A percentile compares a stretch with the other conserved stretches of the same genome.
These are phyloP conservation scores for Barnettozyma hawaiiensis DNA, from an alignment of 1,139 yeast species.

Conservation along the genomic window DNA sequence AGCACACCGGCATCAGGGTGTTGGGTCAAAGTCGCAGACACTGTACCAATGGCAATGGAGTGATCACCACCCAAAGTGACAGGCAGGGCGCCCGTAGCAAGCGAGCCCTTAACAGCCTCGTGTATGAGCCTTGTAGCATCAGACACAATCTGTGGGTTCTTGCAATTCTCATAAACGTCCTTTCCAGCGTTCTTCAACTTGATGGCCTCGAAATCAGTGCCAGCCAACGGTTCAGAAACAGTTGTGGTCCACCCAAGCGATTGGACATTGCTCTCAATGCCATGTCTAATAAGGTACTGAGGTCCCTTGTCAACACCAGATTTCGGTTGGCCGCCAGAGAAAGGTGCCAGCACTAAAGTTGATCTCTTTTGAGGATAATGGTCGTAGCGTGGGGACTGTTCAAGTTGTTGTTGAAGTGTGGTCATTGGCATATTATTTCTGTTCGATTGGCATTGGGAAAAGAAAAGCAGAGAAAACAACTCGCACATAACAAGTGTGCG, in stretches of 20 bases:
- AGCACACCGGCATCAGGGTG: constrained; percentile 85
- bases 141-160: constrained; percentile 74
- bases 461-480: too few species aligned
- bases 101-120: constrained; percentile 49
- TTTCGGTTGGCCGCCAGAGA: constrained; percentile 95
- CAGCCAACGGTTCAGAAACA: constrained; percentile 53
- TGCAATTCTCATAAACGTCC: constrained; percentile 47
- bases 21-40: constrained; percentile 71
- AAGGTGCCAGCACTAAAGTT: constrained; percentile 73
- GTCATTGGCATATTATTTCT: too few species aligned
- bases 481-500: too few species aligned
- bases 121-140: constrained; percentile 63
- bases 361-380: constrained; percentile 50
- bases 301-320: constrained; percentile 95
- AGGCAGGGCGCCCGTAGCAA: constrained; percentile 54
- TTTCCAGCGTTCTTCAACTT: constrained; percentile 24
- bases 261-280: constrained; percentile 57
- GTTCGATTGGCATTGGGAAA: too few species aligned
- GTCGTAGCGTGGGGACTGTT: constrained; percentile 34
- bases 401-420: background rate
- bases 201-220: constrained; percentile 38
- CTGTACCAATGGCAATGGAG: constrained; percentile 91
- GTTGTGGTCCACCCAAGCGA: constrained; percentile 67
- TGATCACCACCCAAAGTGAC: constrained; percentile 95
- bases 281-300: constrained; percentile 66